Conservation (phyloP, 164 flowering plant species). For the Kalanchoe fedtschenkoi region DNA sequence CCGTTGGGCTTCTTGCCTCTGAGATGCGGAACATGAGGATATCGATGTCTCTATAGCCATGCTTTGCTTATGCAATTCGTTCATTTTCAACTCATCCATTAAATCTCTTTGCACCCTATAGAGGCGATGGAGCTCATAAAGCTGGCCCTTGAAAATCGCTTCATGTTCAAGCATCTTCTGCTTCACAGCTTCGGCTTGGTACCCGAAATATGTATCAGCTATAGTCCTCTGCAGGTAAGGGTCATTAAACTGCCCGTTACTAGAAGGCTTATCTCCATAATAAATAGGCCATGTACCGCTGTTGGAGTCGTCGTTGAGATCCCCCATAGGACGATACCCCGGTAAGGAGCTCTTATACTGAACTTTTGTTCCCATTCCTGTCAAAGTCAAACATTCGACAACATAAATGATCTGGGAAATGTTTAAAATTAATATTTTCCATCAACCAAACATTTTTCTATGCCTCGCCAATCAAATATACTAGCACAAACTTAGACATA, state of each 20-base stretch:
- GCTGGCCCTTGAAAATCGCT: conserved; percentile 75
- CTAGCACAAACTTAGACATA: too few species aligned
- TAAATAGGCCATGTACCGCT: conserved; percentile 54
- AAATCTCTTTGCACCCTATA: conserved; percentile 74
- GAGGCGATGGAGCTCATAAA: conserved; percentile 78
- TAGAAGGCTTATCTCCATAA: conserved; percentile 42
- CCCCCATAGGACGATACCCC: conserved; percentile 65
- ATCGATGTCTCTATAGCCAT: conserved; percentile 22
- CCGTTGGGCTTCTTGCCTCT: conserved; percentile 24
- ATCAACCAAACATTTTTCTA: background rate
- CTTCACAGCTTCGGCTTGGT: conserved; percentile 54
- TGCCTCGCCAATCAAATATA: too few species aligned
- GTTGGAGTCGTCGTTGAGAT: conserved; percentile 63
- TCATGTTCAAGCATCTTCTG: conserved; percentile 85
- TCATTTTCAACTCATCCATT: conserved; percentile 64
- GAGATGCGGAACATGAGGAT: conserved; percentile 41
- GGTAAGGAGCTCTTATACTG: conserved; percentile 59
- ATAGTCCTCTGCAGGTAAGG: conserved; percentile 26
- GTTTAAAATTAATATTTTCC: background rate
- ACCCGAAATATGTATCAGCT: conserved; percentile 36
- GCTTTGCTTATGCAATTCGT: conserved; percentile 29
- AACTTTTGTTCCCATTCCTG: conserved; percentile 88
- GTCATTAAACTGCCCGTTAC: conserved; percentile 46
- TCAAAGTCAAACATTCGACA: conserved; percentile 12
- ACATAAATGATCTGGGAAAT: background rate